phyloP scores from a whole-genome alignment of 129 eudicot species.

The Saussurea involucrata region DNA sequence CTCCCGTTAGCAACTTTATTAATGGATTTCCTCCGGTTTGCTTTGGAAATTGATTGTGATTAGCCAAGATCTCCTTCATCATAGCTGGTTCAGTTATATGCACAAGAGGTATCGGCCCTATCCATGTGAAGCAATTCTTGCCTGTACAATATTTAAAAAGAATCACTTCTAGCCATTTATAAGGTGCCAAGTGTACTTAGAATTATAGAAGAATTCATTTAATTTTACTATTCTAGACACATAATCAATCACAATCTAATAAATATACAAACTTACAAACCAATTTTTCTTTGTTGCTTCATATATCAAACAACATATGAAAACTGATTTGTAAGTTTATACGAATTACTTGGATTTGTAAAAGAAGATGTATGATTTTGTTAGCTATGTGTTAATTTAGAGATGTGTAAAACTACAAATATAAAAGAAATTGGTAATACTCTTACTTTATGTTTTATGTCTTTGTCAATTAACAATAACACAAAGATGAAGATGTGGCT shows the following conservation, averaged over 20 bases:
- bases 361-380: too few relatives aligned
- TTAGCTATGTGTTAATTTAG: neutral
- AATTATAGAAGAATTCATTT: neutral
- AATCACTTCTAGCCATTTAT: too few relatives aligned
- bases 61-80: constrained; percentile 31
- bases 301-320: too few relatives aligned
- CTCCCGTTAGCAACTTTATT: constrained; percentile 6
- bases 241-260: too few relatives aligned
- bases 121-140: constrained; percentile 30
- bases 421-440: neutral
- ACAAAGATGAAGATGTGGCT: neutral
- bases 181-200: neutral
- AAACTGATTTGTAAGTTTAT: too few relatives aligned
- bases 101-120: constrained; percentile 39
- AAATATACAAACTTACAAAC: too few relatives aligned
- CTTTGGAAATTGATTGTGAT: constrained; percentile 32
- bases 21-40: constrained; percentile 21
- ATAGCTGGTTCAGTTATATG: constrained; percentile 34
- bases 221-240: too few relatives aligned
- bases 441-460: neutral
- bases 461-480: neutral
- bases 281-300: too few relatives aligned
- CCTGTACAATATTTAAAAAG: constrained; percentile 7
- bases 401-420: neutral
- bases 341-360: too few relatives aligned